Base-by-base conservation (phyloP, 192 early-diverging fungal species). In the Spinellus fusiger region DNA sequence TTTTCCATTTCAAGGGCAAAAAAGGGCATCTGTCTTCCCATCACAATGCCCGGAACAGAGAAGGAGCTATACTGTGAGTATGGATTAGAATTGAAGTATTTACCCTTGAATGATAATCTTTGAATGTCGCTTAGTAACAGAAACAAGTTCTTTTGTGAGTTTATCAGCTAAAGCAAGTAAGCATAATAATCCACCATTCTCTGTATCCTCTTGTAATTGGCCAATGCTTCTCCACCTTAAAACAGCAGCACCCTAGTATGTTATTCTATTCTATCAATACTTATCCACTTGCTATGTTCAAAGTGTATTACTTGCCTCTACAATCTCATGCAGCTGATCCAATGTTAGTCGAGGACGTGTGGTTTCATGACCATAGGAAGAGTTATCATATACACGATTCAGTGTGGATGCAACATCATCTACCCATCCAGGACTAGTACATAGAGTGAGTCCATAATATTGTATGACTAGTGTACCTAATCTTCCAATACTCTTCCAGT, bases 1-100 rank as follows among this genome's bases (percentile, higher is more conserved):
- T 81, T 81, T 35, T 84, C 76, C 74, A 84, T 81, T 54, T 81
- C 60, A 4, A 77, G 63, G 0, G 75, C 71, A 69, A 80, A 81
- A 47, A 76, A 78, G 18, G 74, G 70, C 53, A 81, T 70, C 49
- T 84, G 78, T 26, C 69, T 70, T 22, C 69, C 71, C 37, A 81
- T 67, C 3, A 81, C 76, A 56, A 84, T 73, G 3, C 73, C 62
- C 1, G 74, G 64, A 34, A 84, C 49, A 54, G 63, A 48, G 1
- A 76, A 22, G 4, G 34, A 23, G 22, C 63, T 57, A 28, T 48
- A 32, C 5, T 15, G 20, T 3, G 28, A 54, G 18, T 16, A 54
- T n/a, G 25, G 40, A 10, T 44, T 3, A 44, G 40, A 3, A 2
- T 44, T 6, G 10, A 44, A 12, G 18, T 26, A 46, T 32, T 18